Base-by-base conservation (phyloP, 495 filamentous ascomycete genomes). In the Penicillium ucsense region DNA sequence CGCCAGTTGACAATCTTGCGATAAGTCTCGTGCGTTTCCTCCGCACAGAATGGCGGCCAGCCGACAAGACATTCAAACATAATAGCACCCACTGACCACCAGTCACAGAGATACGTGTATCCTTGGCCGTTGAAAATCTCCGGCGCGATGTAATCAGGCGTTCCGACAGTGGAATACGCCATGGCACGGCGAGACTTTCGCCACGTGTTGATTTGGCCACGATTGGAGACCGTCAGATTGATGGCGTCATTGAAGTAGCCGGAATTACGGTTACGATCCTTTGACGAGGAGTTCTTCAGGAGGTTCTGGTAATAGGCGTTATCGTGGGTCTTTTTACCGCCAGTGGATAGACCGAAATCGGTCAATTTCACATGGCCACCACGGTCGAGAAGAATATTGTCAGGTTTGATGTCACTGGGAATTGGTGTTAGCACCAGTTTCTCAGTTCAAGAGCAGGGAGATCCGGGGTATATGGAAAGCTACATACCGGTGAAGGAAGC, bases 11-110 rank as follows among this genome's bases (percentile, higher is more conserved):
- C 88, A 57, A 99, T 99, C 77, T 99, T 99, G 39, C 90, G 85
- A 67, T 99, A 99, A 3, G 92, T 97, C 58, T 99, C 92, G 60
- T 90, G 89, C 35, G 87, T 84, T 57, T 97, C 94, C 65, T 97
- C 92, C 29, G 91, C 92, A 57, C 92, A 99, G 81, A 99, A 99
- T 4, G 92, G 92, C 45, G 92, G 92, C 92, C 92, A 99, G 47
- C 92, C 92, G 49, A 99, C 89, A 41, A 97, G 79, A 72, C 92
- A 99, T 65, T 99, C 92, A 57, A 97, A 99, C 92, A 97, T 99
- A 70, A 99, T 99, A 32, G 92, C 96, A 48, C 92, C 92, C 31
- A 99, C 76, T 33, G 84, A 89, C 92, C 92, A 99, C 92, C 92
- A 99, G 74, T 99, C 92, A 59, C 92, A 99, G 58, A 91, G 83